Conservation (phyloP, 139 green algal genomes). For the Coelastrella sp. region DNA sequence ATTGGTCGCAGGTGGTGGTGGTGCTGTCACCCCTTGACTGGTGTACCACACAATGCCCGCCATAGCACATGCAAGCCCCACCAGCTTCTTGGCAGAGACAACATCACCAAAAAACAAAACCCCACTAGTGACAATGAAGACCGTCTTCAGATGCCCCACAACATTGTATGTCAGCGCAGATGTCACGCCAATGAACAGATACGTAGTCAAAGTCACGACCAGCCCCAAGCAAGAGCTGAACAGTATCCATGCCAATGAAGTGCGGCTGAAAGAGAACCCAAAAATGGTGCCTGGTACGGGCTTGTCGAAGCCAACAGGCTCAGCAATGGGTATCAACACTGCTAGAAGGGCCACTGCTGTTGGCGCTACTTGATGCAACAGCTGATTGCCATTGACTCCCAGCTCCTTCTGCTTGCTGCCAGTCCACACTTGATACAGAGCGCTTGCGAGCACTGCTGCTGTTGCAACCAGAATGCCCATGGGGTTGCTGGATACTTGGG, state of each 20-base stretch:
- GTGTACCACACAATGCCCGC: slow-evolving; percentile 75
- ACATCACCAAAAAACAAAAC: slow-evolving; percentile 77
- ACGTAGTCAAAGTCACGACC: slow-evolving; percentile 80
- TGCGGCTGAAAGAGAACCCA: slow-evolving; percentile 23
- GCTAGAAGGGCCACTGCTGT: slow-evolving; percentile 45
- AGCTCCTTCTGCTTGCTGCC: slow-evolving; percentile 67
- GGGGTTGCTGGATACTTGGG: slow-evolving; percentile 63
- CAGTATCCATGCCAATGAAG: slow-evolving; percentile 27
- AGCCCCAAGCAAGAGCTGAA: slow-evolving; percentile 56
- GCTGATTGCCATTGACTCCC: slow-evolving; percentile 64
- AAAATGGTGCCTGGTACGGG: slow-evolving; percentile 40
- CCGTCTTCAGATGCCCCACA: slow-evolving; percentile 79
- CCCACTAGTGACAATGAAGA: slow-evolving; percentile 77
- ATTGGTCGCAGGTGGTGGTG: neutral
- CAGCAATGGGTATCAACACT: slow-evolving; percentile 48
- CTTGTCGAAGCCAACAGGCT: slow-evolving; percentile 37
- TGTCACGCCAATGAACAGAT: slow-evolving; percentile 82
- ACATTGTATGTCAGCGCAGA: slow-evolving; percentile 88
- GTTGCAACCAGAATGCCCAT: slow-evolving; percentile 71
- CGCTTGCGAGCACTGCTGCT: slow-evolving; percentile 73
- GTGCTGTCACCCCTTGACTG: neutral
- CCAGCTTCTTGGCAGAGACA: slow-evolving; percentile 42
- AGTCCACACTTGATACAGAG: slow-evolving; percentile 75
- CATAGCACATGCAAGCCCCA: slow-evolving; percentile 72
- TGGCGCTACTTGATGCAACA: slow-evolving; percentile 59